Percentiles rank a stretch among this genome's conserved stretches.
Evolutionary conservation across 257 asterid genomes (phyloP).

Genomic region (Solanum pennellii): DNA sequence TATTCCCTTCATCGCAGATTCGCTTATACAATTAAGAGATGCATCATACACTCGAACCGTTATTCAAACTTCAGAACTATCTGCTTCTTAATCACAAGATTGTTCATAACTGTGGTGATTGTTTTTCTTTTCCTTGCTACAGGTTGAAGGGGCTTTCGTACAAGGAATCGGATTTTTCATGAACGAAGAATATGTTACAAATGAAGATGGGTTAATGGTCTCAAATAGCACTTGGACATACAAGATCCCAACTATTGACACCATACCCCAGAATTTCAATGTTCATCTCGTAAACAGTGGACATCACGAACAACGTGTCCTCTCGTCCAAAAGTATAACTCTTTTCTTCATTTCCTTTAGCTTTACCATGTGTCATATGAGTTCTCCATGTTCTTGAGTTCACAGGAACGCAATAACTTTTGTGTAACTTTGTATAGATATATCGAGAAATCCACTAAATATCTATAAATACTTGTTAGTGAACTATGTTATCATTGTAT

Average conservation of each 20-base stretch:
- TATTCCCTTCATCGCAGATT: neutral
- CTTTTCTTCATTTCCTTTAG: neutral
- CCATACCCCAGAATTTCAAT: conserved; percentile 49
- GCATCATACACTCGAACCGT: neutral
- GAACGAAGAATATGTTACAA: conserved; percentile 60
- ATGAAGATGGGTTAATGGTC: conserved; percentile 40
- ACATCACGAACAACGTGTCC: conserved; percentile 49
- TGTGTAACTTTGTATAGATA: neutral
- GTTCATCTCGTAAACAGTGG: conserved; percentile 60
- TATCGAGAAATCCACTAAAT: neutral
- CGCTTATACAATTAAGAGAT: neutral
- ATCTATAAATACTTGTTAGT: neutral
- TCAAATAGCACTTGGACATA: conserved; percentile 69
- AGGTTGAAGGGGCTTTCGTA: conserved; percentile 86
- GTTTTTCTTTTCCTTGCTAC: neutral
- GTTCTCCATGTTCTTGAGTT: neutral
- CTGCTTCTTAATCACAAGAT: neutral
- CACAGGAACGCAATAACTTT: neutral
- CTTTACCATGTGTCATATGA: neutral
- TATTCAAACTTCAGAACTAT: neutral
- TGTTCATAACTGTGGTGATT: neutral
- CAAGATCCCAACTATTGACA: conserved; percentile 75
- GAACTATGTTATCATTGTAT: neutral
- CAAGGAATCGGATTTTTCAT: conserved; percentile 84
- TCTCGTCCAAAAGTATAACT: conserved; percentile 65